Conservation (phyloP, 352 stramenopile species). For the Phytopythium mirpurense region DNA sequence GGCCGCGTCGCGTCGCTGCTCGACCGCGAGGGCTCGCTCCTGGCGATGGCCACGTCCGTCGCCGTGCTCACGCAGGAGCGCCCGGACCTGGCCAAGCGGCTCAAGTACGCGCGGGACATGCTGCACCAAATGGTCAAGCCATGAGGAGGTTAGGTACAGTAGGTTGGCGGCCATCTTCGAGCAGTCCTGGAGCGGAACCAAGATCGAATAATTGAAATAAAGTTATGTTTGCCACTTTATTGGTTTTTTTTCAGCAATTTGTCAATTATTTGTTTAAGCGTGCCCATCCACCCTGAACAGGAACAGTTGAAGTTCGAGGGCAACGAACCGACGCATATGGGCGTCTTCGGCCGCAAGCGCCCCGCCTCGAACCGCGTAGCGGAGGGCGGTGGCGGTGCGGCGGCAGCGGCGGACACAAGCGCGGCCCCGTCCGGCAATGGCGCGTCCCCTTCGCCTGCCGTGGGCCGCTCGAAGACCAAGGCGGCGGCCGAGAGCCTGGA, state of each 20-base stretch:
- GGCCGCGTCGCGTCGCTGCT: slow-evolving; percentile 89
- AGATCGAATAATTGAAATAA: too few species aligned
- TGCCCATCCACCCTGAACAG: too few species aligned
- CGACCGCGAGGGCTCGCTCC: slow-evolving; percentile 67
- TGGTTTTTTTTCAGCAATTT: too few species aligned
- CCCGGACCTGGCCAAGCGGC: slow-evolving; percentile 67
- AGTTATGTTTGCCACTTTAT: too few species aligned
- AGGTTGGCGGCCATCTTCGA: too few species aligned
- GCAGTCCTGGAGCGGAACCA: too few species aligned
- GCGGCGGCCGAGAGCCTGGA: slow-evolving; percentile 26
- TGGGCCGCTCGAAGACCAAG: slow-evolving; percentile 6
- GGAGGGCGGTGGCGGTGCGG: slow-evolving; percentile 24
- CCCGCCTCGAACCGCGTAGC: slow-evolving; percentile 20
- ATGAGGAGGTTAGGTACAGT: too few species aligned
- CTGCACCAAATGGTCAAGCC: slow-evolving; percentile 88
- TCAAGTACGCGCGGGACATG: slow-evolving; percentile 96
- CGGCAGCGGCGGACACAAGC: neutral
- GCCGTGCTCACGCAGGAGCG: slow-evolving; percentile 55
- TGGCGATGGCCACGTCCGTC: slow-evolving; percentile 40
- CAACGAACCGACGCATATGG: slow-evolving; percentile 17
- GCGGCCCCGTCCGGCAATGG: neutral
- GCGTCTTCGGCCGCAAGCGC: slow-evolving; percentile 28
- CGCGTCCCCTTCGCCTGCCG: neutral
- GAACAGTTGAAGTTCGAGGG: too few species aligned
- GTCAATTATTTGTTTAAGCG: too few species aligned